phyloP scores from a whole-genome alignment of 1,284 basidiomycete species.

The Afroboletus lepidellus region DNA sequence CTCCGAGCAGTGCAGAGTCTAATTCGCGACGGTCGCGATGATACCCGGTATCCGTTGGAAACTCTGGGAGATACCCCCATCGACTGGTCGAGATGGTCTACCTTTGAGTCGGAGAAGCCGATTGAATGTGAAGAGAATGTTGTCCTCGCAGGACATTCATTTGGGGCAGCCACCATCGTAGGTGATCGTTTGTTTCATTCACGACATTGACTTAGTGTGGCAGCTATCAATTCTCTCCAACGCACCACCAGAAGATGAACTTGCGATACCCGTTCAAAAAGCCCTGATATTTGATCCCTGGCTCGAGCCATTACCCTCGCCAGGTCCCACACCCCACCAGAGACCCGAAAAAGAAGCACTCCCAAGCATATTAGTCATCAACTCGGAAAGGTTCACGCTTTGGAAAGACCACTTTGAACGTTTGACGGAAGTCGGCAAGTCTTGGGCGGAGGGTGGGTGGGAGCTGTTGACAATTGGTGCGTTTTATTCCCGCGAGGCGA shows the following conservation, averaged over 20 bases:
- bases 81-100: slow-evolving; percentile 45
- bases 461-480: slow-evolving; percentile 51
- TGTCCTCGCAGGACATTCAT: slow-evolving; percentile 68
- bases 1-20: slow-evolving; percentile 45
- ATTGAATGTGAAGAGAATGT: slow-evolving; percentile 47
- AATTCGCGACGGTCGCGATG: slow-evolving; percentile 31
- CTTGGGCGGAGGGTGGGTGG: slow-evolving; percentile 49
- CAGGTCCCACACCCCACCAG: slow-evolving; percentile 42
- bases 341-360: slow-evolving; percentile 11
- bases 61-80: slow-evolving; percentile 37
- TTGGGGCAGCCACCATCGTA: slow-evolving; percentile 74
- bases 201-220: not conserved
- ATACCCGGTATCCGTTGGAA: slow-evolving; percentile 29
- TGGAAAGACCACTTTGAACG: slow-evolving; percentile 71
- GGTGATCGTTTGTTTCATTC: slow-evolving; percentile 27
- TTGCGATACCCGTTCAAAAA: slow-evolving; percentile 50
- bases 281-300: slow-evolving; percentile 73
- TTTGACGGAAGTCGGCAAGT: slow-evolving; percentile 48
- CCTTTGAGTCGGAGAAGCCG: slow-evolving; percentile 30
- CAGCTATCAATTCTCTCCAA: slow-evolving; percentile 57
- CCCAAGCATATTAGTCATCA: slow-evolving; percentile 60
- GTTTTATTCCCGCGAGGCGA: not conserved
- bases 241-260: slow-evolving; percentile 40
- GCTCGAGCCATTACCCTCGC: slow-evolving; percentile 68
- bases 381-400: slow-evolving; percentile 71